Conservation (phyloP, 108 stramenopile genomes). For the Stephanodiscus minutulus region DNA sequence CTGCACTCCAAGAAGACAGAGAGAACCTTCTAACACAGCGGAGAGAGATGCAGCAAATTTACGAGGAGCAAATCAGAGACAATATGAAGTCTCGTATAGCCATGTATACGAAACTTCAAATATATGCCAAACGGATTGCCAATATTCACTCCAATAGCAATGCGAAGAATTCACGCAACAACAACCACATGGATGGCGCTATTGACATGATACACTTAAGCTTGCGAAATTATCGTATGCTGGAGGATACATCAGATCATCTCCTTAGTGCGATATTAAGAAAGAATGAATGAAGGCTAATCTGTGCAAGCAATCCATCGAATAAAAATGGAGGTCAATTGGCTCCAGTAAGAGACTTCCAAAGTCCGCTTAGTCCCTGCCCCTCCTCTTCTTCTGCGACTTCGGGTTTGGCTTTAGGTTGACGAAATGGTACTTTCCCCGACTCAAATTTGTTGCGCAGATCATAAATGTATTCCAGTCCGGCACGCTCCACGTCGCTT, state of each 20-base stretch:
- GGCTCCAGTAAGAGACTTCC: conserved; percentile 56
- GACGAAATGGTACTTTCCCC: conserved; percentile 78
- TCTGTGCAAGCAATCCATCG: not conserved
- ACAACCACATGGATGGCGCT: not conserved
- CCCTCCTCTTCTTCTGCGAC: conserved; percentile 43
- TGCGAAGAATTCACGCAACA: too few species aligned
- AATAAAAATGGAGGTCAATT: conserved; percentile 12
- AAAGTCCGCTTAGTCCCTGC: conserved; percentile 60
- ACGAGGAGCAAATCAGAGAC: not conserved
- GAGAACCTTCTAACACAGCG: not conserved
- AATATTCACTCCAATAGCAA: too few species aligned
- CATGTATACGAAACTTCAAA: too few species aligned
- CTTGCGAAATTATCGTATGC: conserved; percentile 8
- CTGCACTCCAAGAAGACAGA: conserved; percentile 4
- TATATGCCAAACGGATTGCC: too few species aligned
- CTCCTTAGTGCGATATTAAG: not conserved
- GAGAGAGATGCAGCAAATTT: not conserved
- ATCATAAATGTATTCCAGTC: conserved; percentile 83
- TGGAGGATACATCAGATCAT: not conserved
- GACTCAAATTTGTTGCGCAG: conserved; percentile 86
- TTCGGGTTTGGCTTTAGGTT: conserved; percentile 47
- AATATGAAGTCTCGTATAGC: too few species aligned
- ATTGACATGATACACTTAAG: conserved; percentile 1
- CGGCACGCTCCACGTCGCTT: conserved; percentile 73
- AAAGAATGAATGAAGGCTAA: not conserved